Evolutionary conservation across 805 yeast species (phyloP).

Genomic region (Priceomyces melissophilus): DNA sequence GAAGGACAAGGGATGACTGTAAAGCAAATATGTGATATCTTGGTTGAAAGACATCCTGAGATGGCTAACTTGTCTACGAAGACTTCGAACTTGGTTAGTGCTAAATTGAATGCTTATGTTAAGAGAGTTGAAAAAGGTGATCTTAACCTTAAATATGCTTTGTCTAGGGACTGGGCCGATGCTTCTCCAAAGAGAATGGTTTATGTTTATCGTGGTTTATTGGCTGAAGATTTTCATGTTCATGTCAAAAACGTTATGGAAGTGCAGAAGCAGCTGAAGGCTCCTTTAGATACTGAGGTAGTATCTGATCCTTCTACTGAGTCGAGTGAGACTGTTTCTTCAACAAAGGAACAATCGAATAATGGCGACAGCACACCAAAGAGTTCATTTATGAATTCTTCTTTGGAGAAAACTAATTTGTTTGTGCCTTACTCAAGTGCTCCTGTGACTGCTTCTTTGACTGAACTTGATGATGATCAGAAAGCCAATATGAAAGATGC

Average conservation of each 20-base stretch:
- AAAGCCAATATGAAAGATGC: conserved; percentile 3
- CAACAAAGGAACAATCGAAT: conserved; percentile 32
- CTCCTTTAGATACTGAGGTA: conserved; percentile 2
- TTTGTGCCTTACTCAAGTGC: conserved; percentile 71
- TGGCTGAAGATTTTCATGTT: conserved; percentile 70
- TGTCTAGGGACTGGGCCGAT: conserved; percentile 88
- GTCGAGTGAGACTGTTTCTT: conserved; percentile 35
- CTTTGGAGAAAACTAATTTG: conserved; percentile 40
- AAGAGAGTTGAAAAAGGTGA: conserved; percentile 85
- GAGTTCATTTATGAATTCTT: conserved; percentile 41
- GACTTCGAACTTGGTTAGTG: conserved; percentile 76
- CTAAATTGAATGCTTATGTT: conserved; percentile 80
- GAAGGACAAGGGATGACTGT: conserved; percentile 84
- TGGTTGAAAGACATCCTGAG: conserved; percentile 73
- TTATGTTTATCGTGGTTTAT: conserved; percentile 75
- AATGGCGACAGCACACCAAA: conserved; percentile 50
- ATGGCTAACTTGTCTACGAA: conserved; percentile 80
- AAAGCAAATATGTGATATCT: conserved; percentile 76
- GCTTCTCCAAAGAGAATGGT: conserved; percentile 89
- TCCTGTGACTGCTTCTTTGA: conserved; percentile 70
- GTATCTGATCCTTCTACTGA: conserved; percentile 14
- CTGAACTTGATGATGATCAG: conserved; percentile 17
- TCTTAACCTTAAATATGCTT: conserved; percentile 63
- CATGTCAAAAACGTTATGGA: conserved; percentile 68
- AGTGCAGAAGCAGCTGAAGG: conserved; percentile 34